These are phyloP conservation scores for Cucurbita ficifolia DNA, from an alignment of 306 rosid species.

Conservation along the genomic window DNA sequence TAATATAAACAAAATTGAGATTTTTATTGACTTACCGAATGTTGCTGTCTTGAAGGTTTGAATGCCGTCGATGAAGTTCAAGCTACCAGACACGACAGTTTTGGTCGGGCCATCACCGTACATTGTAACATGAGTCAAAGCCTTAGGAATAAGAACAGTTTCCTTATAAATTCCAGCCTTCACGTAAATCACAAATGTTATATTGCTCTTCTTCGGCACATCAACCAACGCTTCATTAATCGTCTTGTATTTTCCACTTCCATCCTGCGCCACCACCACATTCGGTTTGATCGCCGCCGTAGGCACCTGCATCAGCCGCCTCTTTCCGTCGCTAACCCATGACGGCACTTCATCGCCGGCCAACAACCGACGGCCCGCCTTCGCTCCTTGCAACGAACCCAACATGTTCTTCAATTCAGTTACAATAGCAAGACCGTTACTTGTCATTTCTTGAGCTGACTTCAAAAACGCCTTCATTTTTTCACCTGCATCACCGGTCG, in stretches of 20 bases:
- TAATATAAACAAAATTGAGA: not conserved
- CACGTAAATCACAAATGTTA: slow-evolving; percentile 32
- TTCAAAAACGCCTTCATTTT: slow-evolving; percentile 20
- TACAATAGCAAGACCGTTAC: slow-evolving; percentile 33
- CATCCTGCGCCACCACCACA: slow-evolving; percentile 36
- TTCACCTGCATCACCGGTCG: slow-evolving; percentile 18
- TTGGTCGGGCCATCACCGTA: slow-evolving; percentile 43
- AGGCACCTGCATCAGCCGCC: slow-evolving; percentile 5
- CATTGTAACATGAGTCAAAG: slow-evolving; percentile 16
- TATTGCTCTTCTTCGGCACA: slow-evolving; percentile 16
- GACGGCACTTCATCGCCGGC: slow-evolving; percentile 7
- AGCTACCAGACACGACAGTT: slow-evolving; percentile 20
- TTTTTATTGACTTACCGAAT: slow-evolving; percentile 16
- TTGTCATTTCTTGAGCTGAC: slow-evolving; percentile 18
- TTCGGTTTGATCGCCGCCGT: not conserved
- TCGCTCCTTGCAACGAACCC: not conserved
- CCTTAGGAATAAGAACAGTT: not conserved
- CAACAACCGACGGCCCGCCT: slow-evolving; percentile 11
- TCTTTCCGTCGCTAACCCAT: slow-evolving; percentile 20
- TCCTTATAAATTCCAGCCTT: slow-evolving; percentile 37
- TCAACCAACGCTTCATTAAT: slow-evolving; percentile 21
- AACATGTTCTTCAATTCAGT: not conserved
- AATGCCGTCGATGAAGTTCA: slow-evolving; percentile 18
- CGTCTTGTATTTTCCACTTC: slow-evolving; percentile 30
- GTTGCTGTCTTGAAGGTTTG: slow-evolving; percentile 29